These are phyloP conservation scores for Fragaria iinumae DNA, from an alignment of 306 rosid species.

Conservation along the genomic window DNA sequence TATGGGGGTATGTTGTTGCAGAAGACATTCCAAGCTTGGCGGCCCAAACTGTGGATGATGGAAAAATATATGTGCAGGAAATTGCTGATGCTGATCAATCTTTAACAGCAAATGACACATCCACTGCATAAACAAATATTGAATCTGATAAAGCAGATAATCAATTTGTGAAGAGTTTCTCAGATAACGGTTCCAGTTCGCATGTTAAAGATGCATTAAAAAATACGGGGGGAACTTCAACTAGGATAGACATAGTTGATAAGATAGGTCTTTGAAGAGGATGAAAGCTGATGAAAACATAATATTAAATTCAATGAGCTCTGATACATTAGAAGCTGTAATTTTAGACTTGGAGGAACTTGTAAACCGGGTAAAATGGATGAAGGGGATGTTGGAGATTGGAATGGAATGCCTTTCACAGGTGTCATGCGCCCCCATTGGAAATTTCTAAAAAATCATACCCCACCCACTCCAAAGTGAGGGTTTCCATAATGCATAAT, in stretches of 20 bases:
- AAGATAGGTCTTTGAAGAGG: conserved; percentile 38
- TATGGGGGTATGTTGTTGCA: conserved; percentile 9
- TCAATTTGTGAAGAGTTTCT: conserved; percentile 28
- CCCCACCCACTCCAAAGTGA: conserved; percentile 32
- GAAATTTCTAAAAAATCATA: conserved; percentile 47
- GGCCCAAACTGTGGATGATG: conserved; percentile 18
- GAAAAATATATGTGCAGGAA: conserved; percentile 28
- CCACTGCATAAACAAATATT: conserved; percentile 9
- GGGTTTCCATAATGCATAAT: conserved; percentile 7
- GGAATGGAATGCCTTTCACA: conserved; percentile 48
- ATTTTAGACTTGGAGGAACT: conserved; percentile 82
- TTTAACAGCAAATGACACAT: conserved; percentile 15
- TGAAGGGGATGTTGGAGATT: conserved; percentile 44
- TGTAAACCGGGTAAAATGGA: conserved; percentile 63
- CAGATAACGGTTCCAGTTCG: conserved; percentile 28
- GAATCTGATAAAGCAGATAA: conserved; percentile 23
- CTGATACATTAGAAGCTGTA: conserved; percentile 55
- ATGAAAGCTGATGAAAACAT: conserved; percentile 32
- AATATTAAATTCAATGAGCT: conserved; percentile 41
- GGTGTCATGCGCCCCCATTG: conserved; percentile 38
- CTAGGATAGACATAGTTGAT: conserved; percentile 19
- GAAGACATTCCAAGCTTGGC: conserved; percentile 16
- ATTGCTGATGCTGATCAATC: conserved; percentile 23
- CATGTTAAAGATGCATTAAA: conserved; percentile 23
- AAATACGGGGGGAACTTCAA: conserved; percentile 25